Base-by-base conservation (phyloP, 371 early-diverging fungal genomes). In the Polyrhizophydium stewartii region DNA sequence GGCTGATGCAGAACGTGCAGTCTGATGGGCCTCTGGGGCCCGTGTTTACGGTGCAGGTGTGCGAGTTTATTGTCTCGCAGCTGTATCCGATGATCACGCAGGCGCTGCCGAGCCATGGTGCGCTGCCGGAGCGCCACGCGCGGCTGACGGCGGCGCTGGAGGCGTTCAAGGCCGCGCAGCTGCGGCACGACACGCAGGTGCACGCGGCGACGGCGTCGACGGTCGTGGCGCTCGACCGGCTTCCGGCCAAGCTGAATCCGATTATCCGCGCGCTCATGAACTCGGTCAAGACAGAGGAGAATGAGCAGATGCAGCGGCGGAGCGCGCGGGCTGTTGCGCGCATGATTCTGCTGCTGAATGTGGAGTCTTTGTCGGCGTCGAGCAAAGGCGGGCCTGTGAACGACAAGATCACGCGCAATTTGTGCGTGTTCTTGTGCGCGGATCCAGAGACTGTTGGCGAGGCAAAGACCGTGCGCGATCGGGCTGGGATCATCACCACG, bases 231-330 rank as follows among this genome's bases (percentile, higher is more conserved):
- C 64, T 94, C 17, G 92, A 90, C 13, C 74, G 69, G 1, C 72
- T 96, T 16, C 96, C 97, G 6, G 58, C 79, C 1, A 94, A 92
- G 68, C 80, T 94, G 16, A 93, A 89, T 61, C 89, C 91, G 2
- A 76, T 97, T 16, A 85, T 96, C 51, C 85, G 92, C 25, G 77
- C 91, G 52, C 76, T 97, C 28, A 96, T 95, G 94, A 86, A 88
- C 60, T 84, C 90, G 16, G 83, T 96, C 57, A 92, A 94, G 72
- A 60, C 79, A 56, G 94, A 94, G 67, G 83, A 82, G 47, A 89
- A 87, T 51, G 62, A 73, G 9, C 86, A 87, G 38, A 68, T 92
- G 27, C 92, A 92, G 75, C 65, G 58, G 51, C 77, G 85, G 24
- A 69, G 77, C 16, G 84, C 81, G 1, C 30, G 24, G 1, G 75